Base-by-base conservation (phyloP, 2,329 filamentous ascomycete species). In the Thermochaetoides dissita region DNA sequence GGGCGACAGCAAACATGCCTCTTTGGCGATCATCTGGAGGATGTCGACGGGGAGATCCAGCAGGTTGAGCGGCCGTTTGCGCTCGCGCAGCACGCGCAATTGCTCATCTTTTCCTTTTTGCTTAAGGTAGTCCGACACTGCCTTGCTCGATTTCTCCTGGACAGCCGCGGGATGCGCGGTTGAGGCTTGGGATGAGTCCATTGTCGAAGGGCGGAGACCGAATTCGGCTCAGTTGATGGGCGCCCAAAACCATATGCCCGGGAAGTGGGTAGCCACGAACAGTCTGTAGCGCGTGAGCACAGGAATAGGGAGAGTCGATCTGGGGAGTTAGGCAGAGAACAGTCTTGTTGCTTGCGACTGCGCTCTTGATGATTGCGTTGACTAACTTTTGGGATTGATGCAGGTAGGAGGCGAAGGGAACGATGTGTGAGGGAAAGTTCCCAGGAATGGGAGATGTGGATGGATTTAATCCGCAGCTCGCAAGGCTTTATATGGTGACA, bases 41-140 rank as follows among this genome's bases (percentile, higher is more conserved):
- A 91, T 72, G 56, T 91, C 85, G 46, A 87, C 67, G 1, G 85
- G 84, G 12, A 91, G 68, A 56, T 88, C 81, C 28, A 91, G 66
- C 38, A 91, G 64, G 32, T 69, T 70, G 46, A 86, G 64, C 24
- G 79, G 76, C 34, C 67, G 66, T 46, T 67, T 69, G 49, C 65
- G 68, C 42, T 66, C 57, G 17, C 17, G 17, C 17, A 24, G 17
- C 17, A 24, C 59, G 74, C 81, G 65, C 74, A 73, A 59, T 79
- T 81, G 66, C 68, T 75, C 58, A 64, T 84, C 56, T 69, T 83
- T 61, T 67, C 84, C 56, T 69, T 82, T 61, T 67, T 76, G 59
- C 56, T 74, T 74, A 45, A 71, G 59, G 38, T 68, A 57, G 45
- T 62, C 68, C 38, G 63, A 62, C 17, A 63, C 47, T 35, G 47